Percentiles rank a stretch among this genome's conserved stretches.
phyloP scores from a whole-genome alignment of 164 flowering plant species.

The Berberis thunbergii region DNA sequence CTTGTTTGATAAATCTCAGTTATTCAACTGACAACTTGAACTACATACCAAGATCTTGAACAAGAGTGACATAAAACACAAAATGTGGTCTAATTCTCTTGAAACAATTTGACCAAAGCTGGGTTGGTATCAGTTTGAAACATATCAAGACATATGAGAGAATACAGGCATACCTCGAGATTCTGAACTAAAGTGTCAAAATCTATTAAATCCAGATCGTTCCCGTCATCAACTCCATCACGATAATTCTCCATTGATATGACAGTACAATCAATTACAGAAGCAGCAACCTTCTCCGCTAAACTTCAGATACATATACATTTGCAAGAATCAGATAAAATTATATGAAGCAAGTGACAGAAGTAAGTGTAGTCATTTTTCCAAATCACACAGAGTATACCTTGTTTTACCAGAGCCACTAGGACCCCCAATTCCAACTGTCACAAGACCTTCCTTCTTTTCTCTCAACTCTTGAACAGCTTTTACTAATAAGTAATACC shows the following conservation, averaged over 20 bases:
- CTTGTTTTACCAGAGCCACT: constrained; percentile 95
- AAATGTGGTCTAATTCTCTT: no score
- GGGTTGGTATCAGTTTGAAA: no score
- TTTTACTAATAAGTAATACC: constrained; percentile 81
- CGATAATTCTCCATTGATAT: constrained; percentile 95
- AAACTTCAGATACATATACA: constrained; percentile 54
- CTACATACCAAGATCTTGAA: no score
- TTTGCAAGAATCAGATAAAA: constrained; percentile 8
- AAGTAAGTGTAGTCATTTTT: background rate
- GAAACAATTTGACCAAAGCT: no score
- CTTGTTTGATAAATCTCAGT: no score
- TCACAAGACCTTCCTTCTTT: constrained; percentile 76
- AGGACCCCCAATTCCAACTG: constrained; percentile 94
- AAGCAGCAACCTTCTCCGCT: constrained; percentile 85
- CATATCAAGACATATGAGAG: background rate
- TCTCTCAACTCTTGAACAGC: constrained; percentile 93
- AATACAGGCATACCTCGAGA: constrained; percentile 64
- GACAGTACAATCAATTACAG: constrained; percentile 85
- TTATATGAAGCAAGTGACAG: background rate
- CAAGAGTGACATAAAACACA: no score
- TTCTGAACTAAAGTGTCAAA: constrained; percentile 69
- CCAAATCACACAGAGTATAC: constrained; percentile 21
- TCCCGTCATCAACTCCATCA: constrained; percentile 76
- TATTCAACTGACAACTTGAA: no score
- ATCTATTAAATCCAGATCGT: constrained; percentile 76